These are phyloP conservation scores for Trichosanthes truncata DNA, from an alignment of 306 rosid species.

Conservation along the genomic window DNA sequence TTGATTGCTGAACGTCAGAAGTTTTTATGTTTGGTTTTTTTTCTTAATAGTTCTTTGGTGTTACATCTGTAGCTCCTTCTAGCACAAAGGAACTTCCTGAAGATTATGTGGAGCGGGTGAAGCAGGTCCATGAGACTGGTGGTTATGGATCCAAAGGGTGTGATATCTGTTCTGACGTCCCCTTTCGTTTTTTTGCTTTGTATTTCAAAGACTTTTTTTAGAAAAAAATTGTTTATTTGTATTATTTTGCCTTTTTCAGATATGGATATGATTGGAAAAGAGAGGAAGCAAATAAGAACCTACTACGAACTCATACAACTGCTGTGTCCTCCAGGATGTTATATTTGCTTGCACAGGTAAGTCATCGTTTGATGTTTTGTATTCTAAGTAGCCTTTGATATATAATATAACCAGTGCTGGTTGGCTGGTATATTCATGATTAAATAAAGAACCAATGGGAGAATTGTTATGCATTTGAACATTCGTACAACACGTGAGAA, in stretches of 20 bases:
- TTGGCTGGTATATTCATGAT: background rate
- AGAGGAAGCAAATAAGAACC: conserved; percentile 86
- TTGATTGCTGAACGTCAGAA: background rate
- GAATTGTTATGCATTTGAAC: background rate
- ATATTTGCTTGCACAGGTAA: conserved; percentile 69
- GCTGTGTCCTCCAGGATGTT: conserved; percentile 96
- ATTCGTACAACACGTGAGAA: background rate
- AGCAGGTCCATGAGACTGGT: conserved; percentile 70
- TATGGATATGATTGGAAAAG: conserved; percentile 84
- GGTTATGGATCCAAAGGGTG: conserved; percentile 95
- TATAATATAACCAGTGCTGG: background rate
- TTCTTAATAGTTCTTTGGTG: conserved; percentile 11
- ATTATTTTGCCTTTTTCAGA: conserved; percentile 23
- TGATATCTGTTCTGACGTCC: conserved; percentile 4
- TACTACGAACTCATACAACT: conserved; percentile 86
- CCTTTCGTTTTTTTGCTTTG: background rate
- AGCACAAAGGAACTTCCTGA: conserved; percentile 72
- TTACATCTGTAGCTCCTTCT: conserved; percentile 55
- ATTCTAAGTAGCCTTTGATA: background rate
- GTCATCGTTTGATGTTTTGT: background rate
- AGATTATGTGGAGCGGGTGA: conserved; percentile 91
- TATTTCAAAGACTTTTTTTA: background rate
- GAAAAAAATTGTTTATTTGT: background rate
- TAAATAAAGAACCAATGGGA: background rate
- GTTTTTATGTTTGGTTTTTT: conserved; percentile 15